A percentile compares a stretch with the other conserved stretches of the same genome.
phyloP scores from a whole-genome alignment of 441 rosid genomes.

The Euphorbia celastroides region DNA sequence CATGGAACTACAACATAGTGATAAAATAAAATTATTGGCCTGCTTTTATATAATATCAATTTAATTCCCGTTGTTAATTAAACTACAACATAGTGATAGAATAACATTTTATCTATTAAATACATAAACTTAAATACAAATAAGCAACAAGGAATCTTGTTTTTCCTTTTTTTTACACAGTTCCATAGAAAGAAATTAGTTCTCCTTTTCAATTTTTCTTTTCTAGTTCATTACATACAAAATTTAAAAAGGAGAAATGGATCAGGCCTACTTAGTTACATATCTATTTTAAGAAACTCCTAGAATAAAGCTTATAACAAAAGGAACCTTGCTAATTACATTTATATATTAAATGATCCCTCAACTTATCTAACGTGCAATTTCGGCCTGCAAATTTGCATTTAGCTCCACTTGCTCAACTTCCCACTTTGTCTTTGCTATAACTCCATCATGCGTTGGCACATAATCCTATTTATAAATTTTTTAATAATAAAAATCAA shows the following conservation, averaged over 20 bases:
- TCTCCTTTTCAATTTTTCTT: constrained; percentile 12
- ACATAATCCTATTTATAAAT: constrained; percentile 54
- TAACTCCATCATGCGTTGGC: constrained; percentile 70
- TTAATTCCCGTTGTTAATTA: neutral
- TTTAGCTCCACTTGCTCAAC: constrained; percentile 47
- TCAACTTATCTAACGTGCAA: constrained; percentile 27
- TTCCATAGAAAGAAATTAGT: neutral
- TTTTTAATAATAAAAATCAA: constrained; percentile 5
- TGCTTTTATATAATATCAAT: neutral
- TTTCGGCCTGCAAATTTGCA: constrained; percentile 31
- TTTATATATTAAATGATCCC: constrained; percentile 1
- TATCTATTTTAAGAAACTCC: neutral
- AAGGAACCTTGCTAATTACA: neutral
- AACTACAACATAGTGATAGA: neutral
- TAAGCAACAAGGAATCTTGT: neutral
- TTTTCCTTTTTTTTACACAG: neutral
- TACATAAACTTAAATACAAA: neutral
- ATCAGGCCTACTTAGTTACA: constrained; percentile 11
- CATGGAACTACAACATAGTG: no score
- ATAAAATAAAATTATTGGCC: no score
- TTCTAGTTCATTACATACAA: constrained; percentile 16
- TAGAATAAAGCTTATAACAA: neutral
- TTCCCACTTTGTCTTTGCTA: constrained; percentile 74
- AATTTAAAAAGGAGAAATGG: constrained; percentile 10
- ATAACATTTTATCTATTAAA: neutral